These are phyloP conservation scores for Penicillium ochrochloron DNA, from an alignment of 495 filamentous ascomycete genomes.

Conservation along the genomic window DNA sequence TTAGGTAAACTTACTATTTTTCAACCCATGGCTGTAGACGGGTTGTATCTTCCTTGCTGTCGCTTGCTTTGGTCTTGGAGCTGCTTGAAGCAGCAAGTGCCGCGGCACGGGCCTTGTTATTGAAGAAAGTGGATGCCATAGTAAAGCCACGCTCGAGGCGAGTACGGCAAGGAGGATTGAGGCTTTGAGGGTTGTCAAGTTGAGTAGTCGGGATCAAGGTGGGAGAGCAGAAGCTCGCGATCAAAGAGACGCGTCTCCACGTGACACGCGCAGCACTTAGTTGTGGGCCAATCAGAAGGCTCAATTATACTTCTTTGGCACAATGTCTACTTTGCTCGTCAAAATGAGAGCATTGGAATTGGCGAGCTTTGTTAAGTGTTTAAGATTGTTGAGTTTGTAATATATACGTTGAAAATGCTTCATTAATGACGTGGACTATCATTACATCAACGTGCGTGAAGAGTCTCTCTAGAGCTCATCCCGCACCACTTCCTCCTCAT, in stretches of 20 bases:
- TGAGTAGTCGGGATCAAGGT: slow-evolving; percentile 11
- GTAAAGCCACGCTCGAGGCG: slow-evolving; percentile 34
- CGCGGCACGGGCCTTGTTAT: slow-evolving; percentile 88
- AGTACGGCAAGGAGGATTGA: slow-evolving; percentile 4
- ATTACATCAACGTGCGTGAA: slow-evolving; percentile 8
- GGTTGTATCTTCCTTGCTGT: slow-evolving; percentile 64
- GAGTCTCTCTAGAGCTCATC: slow-evolving; percentile 63
- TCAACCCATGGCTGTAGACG: slow-evolving; percentile 94
- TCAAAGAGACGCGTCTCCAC: slow-evolving; percentile 46
- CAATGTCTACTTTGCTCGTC: neutral
- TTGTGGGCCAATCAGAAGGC: slow-evolving; percentile 25
- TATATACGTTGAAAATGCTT: slow-evolving; percentile 11
- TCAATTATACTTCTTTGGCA: slow-evolving; percentile 18
- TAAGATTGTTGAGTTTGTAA: neutral
- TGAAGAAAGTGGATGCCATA: slow-evolving; percentile 81
- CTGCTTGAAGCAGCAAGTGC: slow-evolving; percentile 63
- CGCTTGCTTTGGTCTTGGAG: slow-evolving; percentile 56
- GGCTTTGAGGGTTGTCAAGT: slow-evolving; percentile 11
- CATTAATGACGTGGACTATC: slow-evolving; percentile 12
- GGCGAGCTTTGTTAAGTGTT: neutral
- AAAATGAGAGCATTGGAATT: neutral
- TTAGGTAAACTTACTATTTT: slow-evolving; percentile 81
- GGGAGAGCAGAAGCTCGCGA: slow-evolving; percentile 24
- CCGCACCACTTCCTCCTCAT: slow-evolving; percentile 59
- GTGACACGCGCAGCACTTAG: slow-evolving; percentile 44